Percentiles rank a stretch among this genome's conserved stretches.
Evolutionary conservation across 2,329 filamentous ascomycete species (phyloP).

Genomic region (Monilinia fructicola): DNA sequence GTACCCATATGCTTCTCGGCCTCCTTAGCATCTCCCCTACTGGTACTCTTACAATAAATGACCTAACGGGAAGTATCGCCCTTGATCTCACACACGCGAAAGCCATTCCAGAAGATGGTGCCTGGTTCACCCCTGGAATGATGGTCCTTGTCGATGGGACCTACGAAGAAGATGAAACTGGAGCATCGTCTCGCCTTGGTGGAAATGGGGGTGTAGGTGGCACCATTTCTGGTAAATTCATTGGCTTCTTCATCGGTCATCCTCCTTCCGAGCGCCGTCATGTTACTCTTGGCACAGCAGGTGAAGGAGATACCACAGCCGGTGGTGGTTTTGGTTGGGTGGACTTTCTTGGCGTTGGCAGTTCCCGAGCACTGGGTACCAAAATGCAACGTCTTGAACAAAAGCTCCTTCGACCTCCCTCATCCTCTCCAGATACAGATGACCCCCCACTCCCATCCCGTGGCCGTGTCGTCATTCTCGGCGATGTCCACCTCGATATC

Average conservation of each 20-base stretch:
- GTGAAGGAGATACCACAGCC: constrained; percentile 58
- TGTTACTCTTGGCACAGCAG: constrained; percentile 69
- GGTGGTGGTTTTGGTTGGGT: constrained; percentile 94
- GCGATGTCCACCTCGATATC: constrained; percentile 83
- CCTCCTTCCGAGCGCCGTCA: constrained; percentile 86
- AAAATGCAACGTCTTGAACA: constrained; percentile 82
- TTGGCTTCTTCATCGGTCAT: constrained; percentile 86
- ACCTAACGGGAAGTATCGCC: constrained; percentile 83
- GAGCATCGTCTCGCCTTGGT: constrained; percentile 66
- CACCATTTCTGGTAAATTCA: constrained; percentile 86
- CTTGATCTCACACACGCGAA: constrained; percentile 80
- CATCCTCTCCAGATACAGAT: constrained; percentile 18
- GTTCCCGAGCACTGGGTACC: constrained; percentile 76
- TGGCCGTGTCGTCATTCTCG: constrained; percentile 69
- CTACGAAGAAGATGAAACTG: constrained; percentile 90
- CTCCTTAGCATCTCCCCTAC: constrained; percentile 79
- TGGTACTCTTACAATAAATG: constrained; percentile 77
- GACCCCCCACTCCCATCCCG: constrained; percentile 42
- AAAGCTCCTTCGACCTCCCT: constrained; percentile 55
- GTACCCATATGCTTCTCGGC: constrained; percentile 81
- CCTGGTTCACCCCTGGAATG: constrained; percentile 95
- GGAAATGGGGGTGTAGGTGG: constrained; percentile 82
- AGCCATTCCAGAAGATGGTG: constrained; percentile 78
- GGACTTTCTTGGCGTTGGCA: constrained; percentile 89
- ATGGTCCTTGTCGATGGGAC: constrained; percentile 90